Base-by-base conservation (phyloP, 2,329 filamentous ascomycete genomes). In the Nemania abortiva region DNA sequence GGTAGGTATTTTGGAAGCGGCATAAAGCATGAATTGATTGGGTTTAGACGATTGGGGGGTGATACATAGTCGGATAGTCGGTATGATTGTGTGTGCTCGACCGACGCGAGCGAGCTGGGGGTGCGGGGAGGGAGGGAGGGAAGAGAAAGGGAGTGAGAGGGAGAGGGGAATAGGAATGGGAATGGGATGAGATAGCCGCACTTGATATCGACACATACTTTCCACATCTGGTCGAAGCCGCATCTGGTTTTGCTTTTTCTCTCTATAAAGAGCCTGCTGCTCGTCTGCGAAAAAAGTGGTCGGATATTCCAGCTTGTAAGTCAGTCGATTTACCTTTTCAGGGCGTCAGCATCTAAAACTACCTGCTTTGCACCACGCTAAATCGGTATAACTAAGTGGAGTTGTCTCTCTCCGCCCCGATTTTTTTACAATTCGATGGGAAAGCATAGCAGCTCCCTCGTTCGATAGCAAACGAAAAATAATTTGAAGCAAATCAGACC, bases 21-120 rank as follows among this genome's bases (percentile, higher is more conserved):
- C 64, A 66, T 58, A 39, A 57, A 56, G 61, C 52, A 52, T 56
- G 53, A 59, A 56, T 57, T 65, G 67, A 70, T 70, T 70, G 68
- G 68, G 45, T 39, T 61, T 34, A 29, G 50, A 39, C 24, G 22
- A 6, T 24, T 34, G 39, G 67, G 58, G 67, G 53, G 58, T 63
- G 67, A 63, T 69, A 65, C 67, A 55, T 27, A 27, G 24, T 27
- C 24, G 24, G 24, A 52, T 56, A 42, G 31, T 37, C 29, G 27
- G 24, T 50, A 69, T 66, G 56, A 47, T 62, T 65, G 62, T 13
- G 59, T 34, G 24, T 50, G 45, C 24, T 27, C 24, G 24, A 27
- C 15, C 49, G 24, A 34, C 34, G 27, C 27, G n/a, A 49, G 58
- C 37, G 39, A 66, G 63, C 66, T 69, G 62, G 42, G 27, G 34